Percentiles rank a stretch among this genome's conserved stretches.
phyloP scores from a whole-genome alignment of 2,329 filamentous ascomycete genomes.

The Ascochyta clinopodiicola region DNA sequence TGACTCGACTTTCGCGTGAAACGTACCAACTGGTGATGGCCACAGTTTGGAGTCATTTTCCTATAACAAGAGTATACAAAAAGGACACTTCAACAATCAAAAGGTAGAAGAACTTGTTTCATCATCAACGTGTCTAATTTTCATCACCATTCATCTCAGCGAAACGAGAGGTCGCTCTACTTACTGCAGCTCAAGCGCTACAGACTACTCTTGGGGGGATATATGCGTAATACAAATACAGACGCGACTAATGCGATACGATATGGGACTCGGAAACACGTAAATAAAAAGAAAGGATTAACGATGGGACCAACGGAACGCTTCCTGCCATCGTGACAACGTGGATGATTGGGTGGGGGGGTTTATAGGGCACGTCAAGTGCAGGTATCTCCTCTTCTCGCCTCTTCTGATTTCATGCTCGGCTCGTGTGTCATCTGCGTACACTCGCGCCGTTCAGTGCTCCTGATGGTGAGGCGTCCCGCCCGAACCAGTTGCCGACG shows the following conservation, averaged over 20 bases:
- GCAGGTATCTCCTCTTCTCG: background rate
- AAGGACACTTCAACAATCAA: background rate
- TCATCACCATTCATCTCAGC: background rate
- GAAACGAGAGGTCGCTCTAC: constrained; percentile 7
- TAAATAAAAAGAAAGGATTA: background rate
- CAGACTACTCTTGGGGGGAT: constrained; percentile 11
- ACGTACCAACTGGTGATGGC: no score
- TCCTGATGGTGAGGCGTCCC: constrained; percentile 25
- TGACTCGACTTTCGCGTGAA: no score
- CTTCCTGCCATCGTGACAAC: constrained; percentile 40
- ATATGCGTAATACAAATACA: constrained; percentile 18
- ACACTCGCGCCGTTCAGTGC: constrained; percentile 25
- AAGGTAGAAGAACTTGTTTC: background rate
- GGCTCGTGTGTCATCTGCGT: background rate
- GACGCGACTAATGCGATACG: constrained; percentile 1
- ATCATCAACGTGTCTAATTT: background rate
- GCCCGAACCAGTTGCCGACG: constrained; percentile 37
- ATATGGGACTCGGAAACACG: constrained; percentile 4
- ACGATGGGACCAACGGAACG: constrained; percentile 41
- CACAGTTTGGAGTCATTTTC: no score
- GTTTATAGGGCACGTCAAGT: constrained; percentile 8
- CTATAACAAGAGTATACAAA: background rate
- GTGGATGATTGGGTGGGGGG: background rate
- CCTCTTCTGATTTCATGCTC: background rate
- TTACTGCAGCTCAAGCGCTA: background rate